Conservation (phyloP, 208 protist genomes). For the Wallacemonas rigidus region DNA sequence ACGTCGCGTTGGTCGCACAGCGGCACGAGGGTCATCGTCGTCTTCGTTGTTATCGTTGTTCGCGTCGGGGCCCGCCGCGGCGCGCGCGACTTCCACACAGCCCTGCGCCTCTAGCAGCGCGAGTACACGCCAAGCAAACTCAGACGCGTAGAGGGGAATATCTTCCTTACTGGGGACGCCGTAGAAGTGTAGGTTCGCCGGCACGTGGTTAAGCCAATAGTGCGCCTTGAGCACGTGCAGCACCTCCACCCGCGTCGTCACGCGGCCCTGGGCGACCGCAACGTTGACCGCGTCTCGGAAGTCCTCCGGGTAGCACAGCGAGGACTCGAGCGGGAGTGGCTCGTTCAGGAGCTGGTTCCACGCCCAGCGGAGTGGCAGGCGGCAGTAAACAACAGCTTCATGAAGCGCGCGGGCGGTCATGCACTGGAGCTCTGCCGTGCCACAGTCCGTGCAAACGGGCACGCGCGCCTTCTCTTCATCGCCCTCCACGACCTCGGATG, state of each 20-base stretch:
- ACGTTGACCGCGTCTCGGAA: constrained; percentile 80
- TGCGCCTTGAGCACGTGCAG: constrained; percentile 78
- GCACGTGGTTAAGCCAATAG: constrained; percentile 85
- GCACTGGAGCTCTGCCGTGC: constrained; percentile 64
- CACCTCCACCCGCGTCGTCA: constrained; percentile 52
- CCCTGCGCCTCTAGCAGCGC: constrained; percentile 39
- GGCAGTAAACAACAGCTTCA: constrained; percentile 70
- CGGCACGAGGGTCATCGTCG: constrained; percentile 47
- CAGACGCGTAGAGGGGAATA: constrained; percentile 73
- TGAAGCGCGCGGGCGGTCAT: constrained; percentile 78
- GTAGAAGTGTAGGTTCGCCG: constrained; percentile 80
- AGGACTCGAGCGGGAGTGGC: constrained; percentile 80
- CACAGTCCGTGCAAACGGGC: constrained; percentile 46
- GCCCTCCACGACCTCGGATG: neutral
- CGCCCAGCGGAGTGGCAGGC: constrained; percentile 69
- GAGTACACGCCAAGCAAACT: constrained; percentile 69
- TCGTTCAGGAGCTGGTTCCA: constrained; percentile 74
- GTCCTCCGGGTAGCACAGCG: constrained; percentile 76
- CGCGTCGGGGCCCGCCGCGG: neutral
- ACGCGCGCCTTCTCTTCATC: neutral
- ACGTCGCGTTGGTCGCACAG: constrained; percentile 50
- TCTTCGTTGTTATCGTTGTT: neutral
- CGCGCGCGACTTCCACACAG: constrained; percentile 45
- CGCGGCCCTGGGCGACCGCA: constrained; percentile 67
- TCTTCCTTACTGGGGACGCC: constrained; percentile 64